phyloP scores from a whole-genome alignment of 2,329 filamentous ascomycete species.

The Clarireedia sp. region DNA sequence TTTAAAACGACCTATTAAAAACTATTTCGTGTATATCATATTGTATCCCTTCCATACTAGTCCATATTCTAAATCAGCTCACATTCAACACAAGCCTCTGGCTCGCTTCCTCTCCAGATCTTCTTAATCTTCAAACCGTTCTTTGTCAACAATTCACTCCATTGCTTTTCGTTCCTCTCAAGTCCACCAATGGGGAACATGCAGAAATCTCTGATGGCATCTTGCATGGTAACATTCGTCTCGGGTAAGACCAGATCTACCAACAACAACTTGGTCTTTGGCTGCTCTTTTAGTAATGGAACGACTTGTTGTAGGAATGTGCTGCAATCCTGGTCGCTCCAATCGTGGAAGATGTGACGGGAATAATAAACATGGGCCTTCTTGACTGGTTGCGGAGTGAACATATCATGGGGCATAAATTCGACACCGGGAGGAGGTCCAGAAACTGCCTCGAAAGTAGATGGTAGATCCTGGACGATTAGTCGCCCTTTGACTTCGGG shows the following conservation, averaged over 20 bases:
- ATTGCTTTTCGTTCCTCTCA: constrained; percentile 20
- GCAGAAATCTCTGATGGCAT: constrained; percentile 18
- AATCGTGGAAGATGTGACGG: too few relatives aligned
- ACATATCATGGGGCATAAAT: too few relatives aligned
- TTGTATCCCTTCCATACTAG: too few relatives aligned
- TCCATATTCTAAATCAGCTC: constrained; percentile 9
- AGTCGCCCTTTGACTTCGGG: too few relatives aligned
- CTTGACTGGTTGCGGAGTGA: too few relatives aligned
- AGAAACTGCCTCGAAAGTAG: too few relatives aligned
- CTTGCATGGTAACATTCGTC: constrained; percentile 17
- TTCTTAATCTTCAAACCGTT: constrained; percentile 21
- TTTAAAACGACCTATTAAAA: too few relatives aligned
- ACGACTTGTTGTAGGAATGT: constrained; percentile 15
- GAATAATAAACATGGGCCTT: too few relatives aligned
- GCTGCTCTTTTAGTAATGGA: constrained; percentile 15
- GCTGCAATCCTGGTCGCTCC: too few relatives aligned
- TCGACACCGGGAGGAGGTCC: too few relatives aligned
- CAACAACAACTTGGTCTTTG: constrained; percentile 19
- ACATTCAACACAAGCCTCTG: constrained; percentile 3
- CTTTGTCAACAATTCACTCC: constrained; percentile 17
- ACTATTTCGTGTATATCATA: too few relatives aligned
- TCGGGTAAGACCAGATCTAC: constrained; percentile 22
- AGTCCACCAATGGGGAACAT: constrained; percentile 22
- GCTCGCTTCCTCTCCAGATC: constrained; percentile 22
- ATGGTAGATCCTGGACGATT: too few relatives aligned